Base-by-base conservation (phyloP, 352 stramenopile genomes). In the Phytophthora macrochlamydospora region DNA sequence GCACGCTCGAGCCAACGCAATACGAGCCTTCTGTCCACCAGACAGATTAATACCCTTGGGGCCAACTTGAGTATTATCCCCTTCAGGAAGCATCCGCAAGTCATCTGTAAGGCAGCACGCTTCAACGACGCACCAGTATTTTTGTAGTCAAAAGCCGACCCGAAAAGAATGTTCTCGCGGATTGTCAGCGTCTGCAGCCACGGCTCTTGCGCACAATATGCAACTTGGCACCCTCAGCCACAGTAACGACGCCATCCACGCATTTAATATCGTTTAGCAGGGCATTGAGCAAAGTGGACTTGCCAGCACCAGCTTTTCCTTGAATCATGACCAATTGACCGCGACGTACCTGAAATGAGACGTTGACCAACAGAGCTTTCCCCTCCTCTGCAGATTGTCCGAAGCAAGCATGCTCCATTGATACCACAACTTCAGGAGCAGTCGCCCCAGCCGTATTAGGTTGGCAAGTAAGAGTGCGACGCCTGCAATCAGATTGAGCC, bases 111-210 rank as follows among this genome's bases (percentile, higher is more conserved):
- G 55, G 56, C 76, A 84, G 29, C 84, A 93, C 0, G 81, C 83
- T 28, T 81, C 79, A 3, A 94, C 50, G 49, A 93, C 83, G 24
- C 66, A 85, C 71, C 74, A 79, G 71, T 95, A 93, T 35, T 76
- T 76, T 68, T 71, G 32, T 67, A 69, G 58, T 96, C 75, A 49
- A 89, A 95, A 6, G 69, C 58, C 28, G 81, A 82, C 4, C 95
- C 94, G 77, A 99, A 99, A 5, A 99, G 67, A 60, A 99, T 97
- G 74, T 99, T 99, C 29, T 98, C 92, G n/a, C 89, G 84, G 2
- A 99, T 77, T 24, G 89, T 98, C 32, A 92, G 93, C 65, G 99
- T 99, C 71, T 99, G 90, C 56, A 99, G 97, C 84, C 98, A 99
- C 31, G 96, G 85, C 14, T 89, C 85, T 74, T 99, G 96, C 4